phyloP scores from a whole-genome alignment of 805 yeast genomes.

The Saturnispora sekii region DNA sequence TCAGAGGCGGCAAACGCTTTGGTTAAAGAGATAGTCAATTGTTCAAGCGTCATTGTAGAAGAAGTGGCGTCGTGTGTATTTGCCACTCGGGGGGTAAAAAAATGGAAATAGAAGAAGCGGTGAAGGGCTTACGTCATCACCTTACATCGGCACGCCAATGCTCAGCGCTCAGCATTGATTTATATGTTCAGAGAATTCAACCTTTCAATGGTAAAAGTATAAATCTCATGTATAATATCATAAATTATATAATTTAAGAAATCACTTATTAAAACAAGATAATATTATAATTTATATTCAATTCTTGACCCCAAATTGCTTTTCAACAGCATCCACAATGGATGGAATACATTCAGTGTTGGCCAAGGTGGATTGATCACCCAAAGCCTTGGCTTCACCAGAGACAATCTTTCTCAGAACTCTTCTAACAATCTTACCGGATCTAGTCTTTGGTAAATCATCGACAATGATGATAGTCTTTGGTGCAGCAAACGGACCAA shows the following conservation, averaged over 20 bases:
- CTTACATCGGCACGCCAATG: too few relatives aligned
- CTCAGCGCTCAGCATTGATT: too few relatives aligned
- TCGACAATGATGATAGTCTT: conserved; percentile 70
- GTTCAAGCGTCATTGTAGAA: conserved; percentile 46
- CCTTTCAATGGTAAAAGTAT: too few relatives aligned
- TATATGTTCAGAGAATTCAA: too few relatives aligned
- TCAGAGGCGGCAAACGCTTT: conserved; percentile 52
- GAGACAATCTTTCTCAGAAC: conserved; percentile 86
- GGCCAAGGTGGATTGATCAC: conserved; percentile 83
- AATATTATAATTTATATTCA: conserved; percentile 8
- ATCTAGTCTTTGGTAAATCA: conserved; percentile 96
- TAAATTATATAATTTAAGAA: too few relatives aligned
- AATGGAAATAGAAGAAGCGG: background rate
- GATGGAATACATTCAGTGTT: conserved; percentile 78
- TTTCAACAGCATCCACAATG: conserved; percentile 59
- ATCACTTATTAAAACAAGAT: too few relatives aligned
- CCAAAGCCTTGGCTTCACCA: conserved; percentile 87
- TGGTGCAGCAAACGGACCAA: conserved; percentile 96
- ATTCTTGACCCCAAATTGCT: conserved; percentile 30
- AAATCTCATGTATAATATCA: too few relatives aligned
- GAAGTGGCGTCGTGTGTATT: background rate
- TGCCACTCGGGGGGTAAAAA: background rate
- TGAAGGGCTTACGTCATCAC: too few relatives aligned
- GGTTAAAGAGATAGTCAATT: conserved; percentile 61
- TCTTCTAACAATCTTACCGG: conserved; percentile 98